Base-by-base conservation (phyloP, 371 early-diverging fungal genomes). In the Nematocida sp. region DNA sequence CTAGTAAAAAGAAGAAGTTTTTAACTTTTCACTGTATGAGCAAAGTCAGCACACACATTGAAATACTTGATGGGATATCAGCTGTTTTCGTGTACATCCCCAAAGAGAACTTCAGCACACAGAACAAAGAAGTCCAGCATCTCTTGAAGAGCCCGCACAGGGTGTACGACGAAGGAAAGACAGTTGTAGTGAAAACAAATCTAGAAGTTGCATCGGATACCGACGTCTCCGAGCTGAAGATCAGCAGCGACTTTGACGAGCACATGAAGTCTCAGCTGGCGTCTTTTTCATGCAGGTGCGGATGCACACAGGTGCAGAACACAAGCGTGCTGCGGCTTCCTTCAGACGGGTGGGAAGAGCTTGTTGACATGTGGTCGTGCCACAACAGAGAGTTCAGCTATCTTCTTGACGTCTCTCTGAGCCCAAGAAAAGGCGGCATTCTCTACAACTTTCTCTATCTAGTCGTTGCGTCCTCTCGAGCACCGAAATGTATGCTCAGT, bases 361-460 rank as follows among this genome's bases (percentile, higher is more conserved):
- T 81, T 4, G 64, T 83, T 37, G 80, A 81, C 52, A 77, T 74
- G 50, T 83, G 83, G 83, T 80, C 80, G 8, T 83, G 83, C 63
- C 83, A 83, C 64, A 64, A 79, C 43, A 67, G 67, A 40, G 83
- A 83, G 74, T 83, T 83, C 56, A 60, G 51, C 41, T 70, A 50
- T n/a, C 37, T 83, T 23, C 36, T 63, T 19, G 54, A 76, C 34
- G 66, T 77, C 2, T 70, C 64, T 29, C 57, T 76, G 15, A 58
- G 56, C 25, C 75, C 79, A 29, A 46, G 78, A 45, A 52, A 41
- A 8, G 64, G 67, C 19, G 78, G 81, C 15, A 58, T 83, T 41
- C 75, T 83, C 23, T 41, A 76, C 40, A 74, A 78, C 1, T 37
- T 77, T 31, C 78, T 83, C 37, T 78, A 78, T 65, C 40, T 81